These are phyloP conservation scores for Trichothecium sympodiale DNA, from an alignment of 2,329 filamentous ascomycete genomes.

Conservation along the genomic window DNA sequence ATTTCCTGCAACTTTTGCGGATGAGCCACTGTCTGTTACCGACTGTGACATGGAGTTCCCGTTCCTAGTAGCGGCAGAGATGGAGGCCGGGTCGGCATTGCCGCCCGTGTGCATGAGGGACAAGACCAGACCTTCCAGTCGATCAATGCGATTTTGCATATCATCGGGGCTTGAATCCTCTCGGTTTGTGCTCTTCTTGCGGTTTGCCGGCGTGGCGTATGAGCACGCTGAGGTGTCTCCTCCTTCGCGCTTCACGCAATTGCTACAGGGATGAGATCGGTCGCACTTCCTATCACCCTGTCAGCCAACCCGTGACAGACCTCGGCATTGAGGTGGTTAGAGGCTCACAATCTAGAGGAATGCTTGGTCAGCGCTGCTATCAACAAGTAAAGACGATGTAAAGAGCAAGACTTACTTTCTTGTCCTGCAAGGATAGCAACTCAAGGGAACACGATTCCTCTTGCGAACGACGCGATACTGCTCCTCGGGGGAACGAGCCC, in stretches of 20 bases:
- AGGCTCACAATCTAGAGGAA: conserved; percentile 15
- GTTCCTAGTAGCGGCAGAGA: conserved; percentile 19
- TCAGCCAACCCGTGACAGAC: conserved; percentile 2
- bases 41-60: conserved; percentile 24
- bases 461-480: conserved; percentile 84
- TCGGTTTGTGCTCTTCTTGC: conserved; percentile 64
- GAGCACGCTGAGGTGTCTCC: conserved; percentile 71
- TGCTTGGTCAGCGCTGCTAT: conserved; percentile 18
- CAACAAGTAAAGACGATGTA: conserved; percentile 5
- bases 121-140: conserved; percentile 81
- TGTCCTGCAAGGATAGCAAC: conserved; percentile 81
- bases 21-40: conserved; percentile 31
- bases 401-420: conserved; percentile 57
- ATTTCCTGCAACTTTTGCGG: conserved; percentile 29
- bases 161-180: conserved; percentile 64
- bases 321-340: conserved; percentile 1
- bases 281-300: conserved; percentile 71
- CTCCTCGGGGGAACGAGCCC: conserved; percentile 69
- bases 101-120: conserved; percentile 86
- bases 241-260: conserved; percentile 85
- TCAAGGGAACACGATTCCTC: conserved; percentile 82
- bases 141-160: conserved; percentile 97
- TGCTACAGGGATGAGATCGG: conserved; percentile 80
- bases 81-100: conserved; percentile 29
- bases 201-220: conserved; percentile 60